Conservation (phyloP, 164 flowering plant genomes). For the Kalanchoe fedtschenkoi region DNA sequence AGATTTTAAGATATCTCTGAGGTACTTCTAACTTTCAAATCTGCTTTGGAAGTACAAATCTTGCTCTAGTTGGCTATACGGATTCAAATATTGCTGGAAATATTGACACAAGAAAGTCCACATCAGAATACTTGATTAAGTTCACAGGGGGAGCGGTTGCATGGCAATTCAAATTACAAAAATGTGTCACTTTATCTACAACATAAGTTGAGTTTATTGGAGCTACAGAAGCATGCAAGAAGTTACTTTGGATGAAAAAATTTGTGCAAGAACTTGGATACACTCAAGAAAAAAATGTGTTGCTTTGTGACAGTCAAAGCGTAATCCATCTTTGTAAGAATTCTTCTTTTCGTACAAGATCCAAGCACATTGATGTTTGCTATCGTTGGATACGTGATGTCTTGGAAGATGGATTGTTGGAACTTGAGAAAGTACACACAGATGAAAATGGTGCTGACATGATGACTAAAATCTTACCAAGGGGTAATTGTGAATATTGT, state of each 20-base stretch:
- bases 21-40: not conserved
- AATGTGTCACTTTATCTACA: slow-evolving; percentile 3
- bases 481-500: too few relatives aligned
- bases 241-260: not conserved
- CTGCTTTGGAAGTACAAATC: not conserved
- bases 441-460: not conserved
- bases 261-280: not conserved
- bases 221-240: slow-evolving; percentile 1
- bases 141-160: not conserved
- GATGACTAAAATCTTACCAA: too few relatives aligned
- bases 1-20: not conserved
- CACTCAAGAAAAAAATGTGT: not conserved
- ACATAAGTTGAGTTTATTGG: not conserved
- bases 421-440: not conserved
- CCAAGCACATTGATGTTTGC: not conserved
- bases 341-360: not conserved
- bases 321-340: not conserved
- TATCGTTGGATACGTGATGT: slow-evolving; percentile 4
- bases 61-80: not conserved
- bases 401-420: not conserved
- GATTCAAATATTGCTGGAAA: slow-evolving; percentile 1
- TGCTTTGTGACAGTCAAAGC: slow-evolving; percentile 1
- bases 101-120: not conserved
- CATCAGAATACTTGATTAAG: not conserved
- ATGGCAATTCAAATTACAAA: not conserved